Evolutionary conservation across 441 rosid species (phyloP), one percentile per base, ranked within the genome.

Genomic region (Corymbia calophylla): DNA sequence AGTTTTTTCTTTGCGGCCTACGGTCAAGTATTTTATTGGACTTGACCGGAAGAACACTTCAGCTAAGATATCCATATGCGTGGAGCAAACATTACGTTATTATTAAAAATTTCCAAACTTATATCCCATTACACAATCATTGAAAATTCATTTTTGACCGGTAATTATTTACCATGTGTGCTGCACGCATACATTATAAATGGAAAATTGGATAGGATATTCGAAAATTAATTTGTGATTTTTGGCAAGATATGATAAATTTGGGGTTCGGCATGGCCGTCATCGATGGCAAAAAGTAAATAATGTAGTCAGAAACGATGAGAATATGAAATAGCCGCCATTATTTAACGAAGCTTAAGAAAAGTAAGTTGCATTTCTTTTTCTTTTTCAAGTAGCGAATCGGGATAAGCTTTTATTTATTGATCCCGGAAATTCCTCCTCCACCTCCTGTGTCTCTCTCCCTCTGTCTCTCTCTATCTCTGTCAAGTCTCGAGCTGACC

Each of bases 161-260:
- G 29, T 10, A 14, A n/a, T 62, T 7, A 14, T 62, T 7, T 29
- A 25, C 17, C 64, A 58, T 29, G n/a, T 6, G 17, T 16, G 55
- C 7, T 0, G 0, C n/a, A 1, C 6, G 29, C 10, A 25, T 25
- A 58, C 25, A 4, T 25, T 58, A 0, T 58, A 9, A 58, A 58
- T 58, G 25, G n/a, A 23, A 23, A 23, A 23, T 56, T 56, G 23
- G 9, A 56, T 56, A 56, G 9, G 4, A 56, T 56, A 56, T 21
- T 56, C 62, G 62, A 10, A 25, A 58, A 25, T 58, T 58, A 58
- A 0, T 25, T 4, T 58, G 11, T 29, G 14, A 25, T 9, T 2
- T 58, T 58, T 58, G 64, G 11, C 25, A 0, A 58, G 64, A 58
- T 11, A 29, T 58, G n/a, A 58, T 58, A 58, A 58, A n/a, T 58